Percentiles rank a stretch among this genome's conserved stretches.
These are phyloP conservation scores for Curvularia verruculosa DNA, from an alignment of 2,329 filamentous ascomycete genomes.

Conservation along the genomic window DNA sequence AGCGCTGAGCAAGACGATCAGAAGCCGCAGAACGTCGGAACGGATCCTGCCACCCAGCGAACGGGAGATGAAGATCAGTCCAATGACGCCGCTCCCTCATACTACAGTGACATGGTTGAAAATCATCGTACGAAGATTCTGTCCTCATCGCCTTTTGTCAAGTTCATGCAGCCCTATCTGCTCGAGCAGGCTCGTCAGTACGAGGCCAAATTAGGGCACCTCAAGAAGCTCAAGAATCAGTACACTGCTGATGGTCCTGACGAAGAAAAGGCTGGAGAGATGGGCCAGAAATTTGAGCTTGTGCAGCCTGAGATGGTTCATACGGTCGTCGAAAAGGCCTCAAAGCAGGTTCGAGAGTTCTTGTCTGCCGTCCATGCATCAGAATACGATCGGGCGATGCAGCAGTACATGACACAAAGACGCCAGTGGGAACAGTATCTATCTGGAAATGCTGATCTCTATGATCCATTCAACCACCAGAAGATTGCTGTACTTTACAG, in stretches of 20 bases:
- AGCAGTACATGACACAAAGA: constrained; percentile 93
- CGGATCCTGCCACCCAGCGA: not conserved
- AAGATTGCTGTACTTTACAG: constrained; percentile 96
- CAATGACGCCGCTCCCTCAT: constrained; percentile 84
- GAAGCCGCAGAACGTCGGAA: not conserved
- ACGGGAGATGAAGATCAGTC: constrained; percentile 53
- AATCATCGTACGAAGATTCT: constrained; percentile 92
- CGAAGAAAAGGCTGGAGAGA: constrained; percentile 41
- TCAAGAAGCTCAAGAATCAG: constrained; percentile 83
- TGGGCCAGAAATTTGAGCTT: constrained; percentile 77
- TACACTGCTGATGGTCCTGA: constrained; percentile 48
- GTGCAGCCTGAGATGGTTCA: constrained; percentile 97
- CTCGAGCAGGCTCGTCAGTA: constrained; percentile 91
- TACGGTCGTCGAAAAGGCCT: constrained; percentile 76
- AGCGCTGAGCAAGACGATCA: constrained; percentile 19
- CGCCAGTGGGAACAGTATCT: constrained; percentile 96
- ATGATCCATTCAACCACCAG: constrained; percentile 94
- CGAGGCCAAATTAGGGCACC: constrained; percentile 80
- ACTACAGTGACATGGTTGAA: constrained; percentile 92
- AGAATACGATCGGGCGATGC: constrained; percentile 92
- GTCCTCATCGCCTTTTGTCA: constrained; percentile 94
- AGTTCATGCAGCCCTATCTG: constrained; percentile 91
- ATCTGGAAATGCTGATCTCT: constrained; percentile 83
- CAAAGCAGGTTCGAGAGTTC: constrained; percentile 88
- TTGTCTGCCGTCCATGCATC: constrained; percentile 94